phyloP scores from a whole-genome alignment of 179 eudicot genomes.

The Sideroxylon spinosum region DNA sequence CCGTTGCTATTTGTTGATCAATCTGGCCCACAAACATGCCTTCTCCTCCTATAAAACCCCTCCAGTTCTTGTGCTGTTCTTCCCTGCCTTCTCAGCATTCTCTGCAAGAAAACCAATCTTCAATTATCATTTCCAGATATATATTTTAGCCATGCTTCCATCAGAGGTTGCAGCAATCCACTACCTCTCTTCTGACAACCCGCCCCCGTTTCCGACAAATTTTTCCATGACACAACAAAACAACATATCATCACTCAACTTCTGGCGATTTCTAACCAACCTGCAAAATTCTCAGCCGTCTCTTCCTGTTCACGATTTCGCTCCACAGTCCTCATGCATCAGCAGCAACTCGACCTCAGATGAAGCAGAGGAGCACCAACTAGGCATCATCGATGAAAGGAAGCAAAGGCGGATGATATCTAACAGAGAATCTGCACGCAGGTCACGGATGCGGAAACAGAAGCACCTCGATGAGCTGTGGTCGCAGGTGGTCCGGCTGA shows the following conservation, averaged over 20 bases:
- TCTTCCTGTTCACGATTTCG: conserved; percentile 26
- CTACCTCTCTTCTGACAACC: conserved; percentile 6
- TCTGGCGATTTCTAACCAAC: conserved; percentile 39
- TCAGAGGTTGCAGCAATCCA: conserved; percentile 15
- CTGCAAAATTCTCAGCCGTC: conserved; percentile 28
- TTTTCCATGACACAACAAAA: conserved; percentile 35
- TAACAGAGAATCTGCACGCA: conserved; percentile 85
- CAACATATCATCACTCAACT: conserved; percentile 34
- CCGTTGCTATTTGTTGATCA: conserved; percentile 16
- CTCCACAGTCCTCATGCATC: conserved; percentile 39
- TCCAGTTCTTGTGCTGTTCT: not conserved
- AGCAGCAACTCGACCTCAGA: conserved; percentile 89
- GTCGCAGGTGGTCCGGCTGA: conserved; percentile 70
- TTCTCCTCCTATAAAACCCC: conserved; percentile 11
- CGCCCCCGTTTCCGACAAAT: not conserved
- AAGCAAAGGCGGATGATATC: conserved; percentile 92
- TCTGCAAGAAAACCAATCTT: not conserved
- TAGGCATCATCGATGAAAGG: conserved; percentile 60
- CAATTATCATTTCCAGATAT: not conserved
- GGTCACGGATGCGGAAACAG: conserved; percentile 92
- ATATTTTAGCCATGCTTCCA: conserved; percentile 10
- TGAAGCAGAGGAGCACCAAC: conserved; percentile 66
- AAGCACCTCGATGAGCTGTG: conserved; percentile 87
- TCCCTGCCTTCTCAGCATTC: not conserved
- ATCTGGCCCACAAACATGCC: conserved; percentile 21